Evolutionary conservation across 768 basidiomycete genomes (phyloP).

Genomic region (Termitomyces sp.): DNA sequence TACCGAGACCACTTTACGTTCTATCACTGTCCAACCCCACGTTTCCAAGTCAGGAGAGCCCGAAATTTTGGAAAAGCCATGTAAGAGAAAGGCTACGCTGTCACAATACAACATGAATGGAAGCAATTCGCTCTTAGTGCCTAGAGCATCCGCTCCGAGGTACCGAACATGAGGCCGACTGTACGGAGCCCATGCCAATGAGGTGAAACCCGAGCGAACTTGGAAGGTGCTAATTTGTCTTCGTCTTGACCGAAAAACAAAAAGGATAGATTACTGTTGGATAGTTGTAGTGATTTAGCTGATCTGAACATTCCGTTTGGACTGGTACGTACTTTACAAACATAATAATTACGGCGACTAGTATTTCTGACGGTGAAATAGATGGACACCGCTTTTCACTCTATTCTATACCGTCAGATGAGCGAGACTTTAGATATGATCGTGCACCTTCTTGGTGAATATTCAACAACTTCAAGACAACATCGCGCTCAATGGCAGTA

Average conservation of each 20-base stretch:
- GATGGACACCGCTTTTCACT: neutral
- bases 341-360: no score
- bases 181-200: neutral
- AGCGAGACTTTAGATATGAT: neutral
- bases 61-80: neutral
- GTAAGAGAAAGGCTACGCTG: neutral
- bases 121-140: neutral
- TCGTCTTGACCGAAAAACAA: neutral
- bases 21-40: neutral
- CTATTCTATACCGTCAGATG: neutral
- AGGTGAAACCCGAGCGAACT: neutral
- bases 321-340: neutral
- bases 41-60: neutral
- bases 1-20: neutral
- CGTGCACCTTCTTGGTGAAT: neutral
- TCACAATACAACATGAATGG: conserved; percentile 1
- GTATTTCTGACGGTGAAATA: neutral
- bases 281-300: neutral
- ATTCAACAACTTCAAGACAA: neutral
- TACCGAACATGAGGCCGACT: neutral
- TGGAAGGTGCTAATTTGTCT: neutral
- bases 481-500: neutral
- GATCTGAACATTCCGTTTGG: neutral
- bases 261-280: conserved; percentile 4
- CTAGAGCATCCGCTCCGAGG: neutral